These are phyloP conservation scores for Rhodocollybia butyracea DNA, from an alignment of 768 basidiomycete genomes.

Conservation along the genomic window DNA sequence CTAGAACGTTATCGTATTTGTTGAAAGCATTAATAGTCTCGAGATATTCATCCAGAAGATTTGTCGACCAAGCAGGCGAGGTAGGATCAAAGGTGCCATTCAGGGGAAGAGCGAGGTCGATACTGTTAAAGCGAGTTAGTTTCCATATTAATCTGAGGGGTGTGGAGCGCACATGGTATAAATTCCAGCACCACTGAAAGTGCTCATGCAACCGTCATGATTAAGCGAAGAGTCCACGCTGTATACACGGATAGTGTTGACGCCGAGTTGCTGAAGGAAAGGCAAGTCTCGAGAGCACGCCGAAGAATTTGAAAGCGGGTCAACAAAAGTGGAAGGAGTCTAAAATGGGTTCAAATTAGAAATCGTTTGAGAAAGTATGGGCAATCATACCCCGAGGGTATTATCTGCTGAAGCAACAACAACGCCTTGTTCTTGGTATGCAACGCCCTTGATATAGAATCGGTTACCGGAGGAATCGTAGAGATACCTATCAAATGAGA, in stretches of 20 bases:
- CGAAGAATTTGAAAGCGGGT: constrained; percentile 66
- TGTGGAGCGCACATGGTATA: constrained; percentile 72
- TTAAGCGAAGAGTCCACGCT: constrained; percentile 79
- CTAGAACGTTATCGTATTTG: constrained; percentile 87
- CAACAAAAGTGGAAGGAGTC: constrained; percentile 74
- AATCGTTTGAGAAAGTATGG: no score
- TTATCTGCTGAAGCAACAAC: constrained; percentile 49
- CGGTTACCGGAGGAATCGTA: constrained; percentile 71
- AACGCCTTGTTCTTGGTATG: constrained; percentile 75
- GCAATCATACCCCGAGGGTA: constrained; percentile 64
- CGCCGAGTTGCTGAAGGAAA: constrained; percentile 66
- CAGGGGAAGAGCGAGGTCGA: constrained; percentile 81
- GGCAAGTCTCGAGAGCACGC: constrained; percentile 80
- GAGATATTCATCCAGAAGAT: constrained; percentile 75
- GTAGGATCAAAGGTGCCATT: constrained; percentile 82
- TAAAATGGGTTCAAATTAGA: no score
- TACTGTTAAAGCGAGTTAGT: constrained; percentile 37
- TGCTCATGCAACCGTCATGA: constrained; percentile 84
- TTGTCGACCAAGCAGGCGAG: constrained; percentile 76
- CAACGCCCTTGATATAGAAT: constrained; percentile 87
- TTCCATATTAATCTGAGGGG: constrained; percentile 1
- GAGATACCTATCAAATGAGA: constrained; percentile 51
- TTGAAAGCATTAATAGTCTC: constrained; percentile 74
- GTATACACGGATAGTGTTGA: constrained; percentile 86
- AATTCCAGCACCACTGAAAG: constrained; percentile 75